Percentiles rank a stretch among this genome's conserved stretches.
Conservation (phyloP, 345 rosid genomes). For the Eutrema japonicum region DNA sequence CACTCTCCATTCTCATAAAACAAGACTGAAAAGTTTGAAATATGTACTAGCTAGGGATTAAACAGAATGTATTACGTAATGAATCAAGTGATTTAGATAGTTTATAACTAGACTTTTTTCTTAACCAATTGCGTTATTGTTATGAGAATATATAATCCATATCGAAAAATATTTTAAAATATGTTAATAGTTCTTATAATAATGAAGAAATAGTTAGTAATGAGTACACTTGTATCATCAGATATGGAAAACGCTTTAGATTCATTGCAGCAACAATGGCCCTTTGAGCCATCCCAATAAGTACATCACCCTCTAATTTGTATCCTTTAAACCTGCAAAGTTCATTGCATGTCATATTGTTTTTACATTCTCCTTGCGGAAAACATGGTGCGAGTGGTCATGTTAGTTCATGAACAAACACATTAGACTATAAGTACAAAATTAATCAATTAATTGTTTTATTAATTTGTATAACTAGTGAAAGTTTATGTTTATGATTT, state of each 20-base stretch:
- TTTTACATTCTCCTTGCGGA: neutral
- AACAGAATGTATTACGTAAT: too few relatives aligned
- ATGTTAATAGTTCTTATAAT: neutral
- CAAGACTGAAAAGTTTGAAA: too few relatives aligned
- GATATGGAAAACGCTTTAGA: neutral
- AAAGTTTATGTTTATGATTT: neutral
- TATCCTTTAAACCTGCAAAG: neutral
- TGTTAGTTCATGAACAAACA: neutral
- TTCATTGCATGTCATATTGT: neutral
- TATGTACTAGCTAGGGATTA: too few relatives aligned
- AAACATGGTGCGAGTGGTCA: neutral
- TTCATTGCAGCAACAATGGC: constrained; percentile 15
- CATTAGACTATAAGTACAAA: neutral
- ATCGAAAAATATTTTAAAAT: neutral
- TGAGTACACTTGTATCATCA: neutral
- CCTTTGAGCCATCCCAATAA: neutral
- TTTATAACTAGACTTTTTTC: neutral
- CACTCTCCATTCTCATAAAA: too few relatives aligned
- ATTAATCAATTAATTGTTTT: neutral
- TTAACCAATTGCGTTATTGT: neutral
- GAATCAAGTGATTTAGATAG: too few relatives aligned
- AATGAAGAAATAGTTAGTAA: neutral
- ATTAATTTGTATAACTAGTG: neutral
- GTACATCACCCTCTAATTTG: neutral
- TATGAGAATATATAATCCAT: neutral